Base-by-base conservation (phyloP, 1,284 basidiomycete genomes). In the Moniliophthora roreri region DNA sequence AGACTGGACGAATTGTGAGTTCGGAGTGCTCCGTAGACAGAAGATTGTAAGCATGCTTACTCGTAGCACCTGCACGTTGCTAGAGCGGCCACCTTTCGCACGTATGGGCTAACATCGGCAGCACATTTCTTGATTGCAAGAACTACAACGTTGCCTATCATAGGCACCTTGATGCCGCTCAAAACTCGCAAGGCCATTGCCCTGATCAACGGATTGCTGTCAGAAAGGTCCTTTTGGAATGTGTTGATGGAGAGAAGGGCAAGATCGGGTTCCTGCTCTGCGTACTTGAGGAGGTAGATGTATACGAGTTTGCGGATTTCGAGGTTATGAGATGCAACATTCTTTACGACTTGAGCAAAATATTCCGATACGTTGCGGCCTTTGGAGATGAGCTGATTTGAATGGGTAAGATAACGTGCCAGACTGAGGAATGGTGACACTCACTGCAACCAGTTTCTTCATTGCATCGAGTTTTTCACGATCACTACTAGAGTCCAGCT, bases 221-320 rank as follows among this genome's bases (percentile, higher is more conserved):
- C 96, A 1, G 88, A 86, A 16, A 99, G 78, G 72, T 99, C 97
- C 68, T 95, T 94, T 71, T 99, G 97, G 67, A 98, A 98, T 9
- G 96, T 97, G 73, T 99, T 99, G 78, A 99, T 97, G 5, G 95
- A 96, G 21, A 99, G 80, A 35, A 99, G 75, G 0, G 97, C 91
- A 50, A 99, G 84, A 70, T 99, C 97, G 7, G 96, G 95, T 64
- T 95, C 93, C 47, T 87, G 84, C 46, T 91, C 85, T 41, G 96
- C 95, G 70, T 97, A 96, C 57, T 94, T 87, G 37, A 98, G 76
- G 57, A 99, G 87, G 72, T 96, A 98, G 61, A 98, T 96, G 71
- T 98, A 99, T 41, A 98, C 95, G 53, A 99, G 86, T 72, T 98
- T 98, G 58, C 95, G 87, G 60, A 98, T 91, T 70, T 98, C 95